A percentile compares a stretch with the other conserved stretches of the same genome.
Conservation (phyloP, 2,329 filamentous ascomycete genomes). For the Juglanconis sp. region DNA sequence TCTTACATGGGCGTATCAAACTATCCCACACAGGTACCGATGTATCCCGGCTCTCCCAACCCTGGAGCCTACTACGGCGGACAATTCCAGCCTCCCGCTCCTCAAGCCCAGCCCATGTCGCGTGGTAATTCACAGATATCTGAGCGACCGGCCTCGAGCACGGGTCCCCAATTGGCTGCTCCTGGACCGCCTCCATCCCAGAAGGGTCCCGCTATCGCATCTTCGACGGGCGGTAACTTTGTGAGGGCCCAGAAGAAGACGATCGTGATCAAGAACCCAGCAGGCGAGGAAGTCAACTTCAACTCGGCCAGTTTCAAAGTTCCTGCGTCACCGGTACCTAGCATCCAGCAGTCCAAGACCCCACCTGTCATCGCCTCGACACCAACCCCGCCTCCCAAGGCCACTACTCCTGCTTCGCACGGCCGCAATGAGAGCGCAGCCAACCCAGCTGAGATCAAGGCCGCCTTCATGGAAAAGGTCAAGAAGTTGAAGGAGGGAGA, state of each 20-base stretch:
- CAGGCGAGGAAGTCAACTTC: constrained; percentile 73
- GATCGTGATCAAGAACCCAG: constrained; percentile 79
- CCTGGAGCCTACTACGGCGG: constrained; percentile 47
- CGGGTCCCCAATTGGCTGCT: constrained; percentile 59
- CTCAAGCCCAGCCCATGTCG: constrained; percentile 70
- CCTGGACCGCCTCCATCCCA: constrained; percentile 61
- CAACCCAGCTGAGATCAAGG: constrained; percentile 77
- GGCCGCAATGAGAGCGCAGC: constrained; percentile 66
- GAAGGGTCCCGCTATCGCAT: constrained; percentile 41
- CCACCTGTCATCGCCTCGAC: constrained; percentile 71
- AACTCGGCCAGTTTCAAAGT: constrained; percentile 51
- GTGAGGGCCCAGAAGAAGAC: constrained; percentile 62
- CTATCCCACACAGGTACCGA: constrained; percentile 9
- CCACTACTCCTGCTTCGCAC: constrained; percentile 62
- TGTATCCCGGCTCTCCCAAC: constrained; percentile 40
- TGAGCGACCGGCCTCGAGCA: constrained; percentile 63
- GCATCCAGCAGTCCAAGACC: constrained; percentile 57
- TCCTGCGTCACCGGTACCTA: constrained; percentile 54
- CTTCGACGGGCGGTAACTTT: constrained; percentile 44
- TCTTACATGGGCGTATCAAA: constrained; percentile 11
- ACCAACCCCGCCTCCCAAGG: constrained; percentile 76
- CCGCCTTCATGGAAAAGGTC: constrained; percentile 80
- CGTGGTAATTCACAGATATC: constrained; percentile 78
- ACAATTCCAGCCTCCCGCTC: constrained; percentile 31
- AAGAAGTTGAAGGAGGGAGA: constrained; percentile 55